Evolutionary conservation across 2,329 filamentous ascomycete species (phyloP), one percentile per base, ranked within the genome.

Genomic region (Amesomyces nigricolor): DNA sequence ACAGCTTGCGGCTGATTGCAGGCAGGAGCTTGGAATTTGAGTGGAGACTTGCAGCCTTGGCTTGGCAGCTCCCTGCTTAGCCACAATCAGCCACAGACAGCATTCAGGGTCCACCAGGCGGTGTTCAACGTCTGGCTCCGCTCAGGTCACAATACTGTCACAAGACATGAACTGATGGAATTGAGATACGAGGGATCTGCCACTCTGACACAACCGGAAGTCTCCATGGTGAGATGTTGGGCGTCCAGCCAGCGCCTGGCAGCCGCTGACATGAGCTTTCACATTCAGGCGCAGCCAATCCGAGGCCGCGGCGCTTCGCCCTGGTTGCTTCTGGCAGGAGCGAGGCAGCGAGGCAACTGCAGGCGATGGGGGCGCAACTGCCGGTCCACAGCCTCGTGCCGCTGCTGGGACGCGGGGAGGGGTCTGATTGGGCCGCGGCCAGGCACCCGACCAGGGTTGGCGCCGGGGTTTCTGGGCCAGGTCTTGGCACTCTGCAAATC

Each of bases 391-490:
- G 49, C 57, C 56, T 54, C 37, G 51, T 43, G 19, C 29, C 29
- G 51, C 47, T 90, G 89, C 67, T 86, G 85, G 58, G 54, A 47
- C 50, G 44, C 51, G 39, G 56, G 32, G 47, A 17, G 40, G 19
- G 9, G 30, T 56, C 19, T 60, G 53, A 58, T 60, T 60, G 22
- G 22, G 22, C 4, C 51, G 56, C 43, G n/a, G 47, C 38, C 22
- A 26, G 51, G 51, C 53, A 56, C 46, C 56, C n/a, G 47, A 46
- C 45, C 47, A 40, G 22, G 35, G 35, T 29, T 26, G 37, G 38
- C 22, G 37, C 46, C 5, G 30, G 49, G 44, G 30, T 30, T 9
- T n/a, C 11, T 22, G 38, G 39, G 30, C 40, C 37, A 29, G 37
- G 35, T 13, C 46, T 47, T 46, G 37, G 38, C 10, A 35, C 37